Evolutionary conservation across 495 filamentous ascomycete species (phyloP), one percentile per base, ranked within the genome.

Genomic region (Podospora appendiculata): DNA sequence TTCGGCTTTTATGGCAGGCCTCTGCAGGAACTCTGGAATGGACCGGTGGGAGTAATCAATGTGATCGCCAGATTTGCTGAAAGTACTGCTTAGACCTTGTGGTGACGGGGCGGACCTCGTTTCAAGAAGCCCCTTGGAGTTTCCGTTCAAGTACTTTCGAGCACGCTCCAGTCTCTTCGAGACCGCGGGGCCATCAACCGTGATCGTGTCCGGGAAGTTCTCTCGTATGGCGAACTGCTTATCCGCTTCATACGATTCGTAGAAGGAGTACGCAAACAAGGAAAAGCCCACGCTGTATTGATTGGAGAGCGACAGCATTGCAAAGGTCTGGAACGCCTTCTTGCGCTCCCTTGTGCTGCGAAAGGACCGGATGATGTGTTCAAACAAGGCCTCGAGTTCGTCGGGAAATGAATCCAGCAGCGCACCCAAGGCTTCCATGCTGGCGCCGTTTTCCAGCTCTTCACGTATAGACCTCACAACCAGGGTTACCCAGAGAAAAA

Each of bases 401-500:
- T 51, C 32, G 6, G 50, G 50, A 13, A 52, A 32, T 1, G 48
- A 10, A 6, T 52, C 38, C 0, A 56, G 9, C 2, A 39, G 7
- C 5, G n/a, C 11, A 10, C 6, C 2, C 44, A 52, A 36, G n/a
- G 0, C 9, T 3, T 2, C 17, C 9, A 38, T 12, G 0, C 8
- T 38, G 33, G n/a, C 41, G 19, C 50, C 55, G 18, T 45, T 42
- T 16, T 57, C 55, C 1, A 53, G 2, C 14, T 50, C 6, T 12
- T 53, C 50, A 13, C 50, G 50, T 3, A 57, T 41, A 6, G 11
- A 32, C 35, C 38, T 49, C 11, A 43, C 25, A 3, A 58, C 56
- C 10, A 58, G n/a, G 3, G 18, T 36, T 4, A 52, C 52, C 56
- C 56, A 58, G 11, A 55, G 52, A 41, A 58, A 58, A 4, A 58